These are phyloP conservation scores for Phytophthora agathidicida DNA, from an alignment of 352 stramenopile species.

Conservation along the genomic window DNA sequence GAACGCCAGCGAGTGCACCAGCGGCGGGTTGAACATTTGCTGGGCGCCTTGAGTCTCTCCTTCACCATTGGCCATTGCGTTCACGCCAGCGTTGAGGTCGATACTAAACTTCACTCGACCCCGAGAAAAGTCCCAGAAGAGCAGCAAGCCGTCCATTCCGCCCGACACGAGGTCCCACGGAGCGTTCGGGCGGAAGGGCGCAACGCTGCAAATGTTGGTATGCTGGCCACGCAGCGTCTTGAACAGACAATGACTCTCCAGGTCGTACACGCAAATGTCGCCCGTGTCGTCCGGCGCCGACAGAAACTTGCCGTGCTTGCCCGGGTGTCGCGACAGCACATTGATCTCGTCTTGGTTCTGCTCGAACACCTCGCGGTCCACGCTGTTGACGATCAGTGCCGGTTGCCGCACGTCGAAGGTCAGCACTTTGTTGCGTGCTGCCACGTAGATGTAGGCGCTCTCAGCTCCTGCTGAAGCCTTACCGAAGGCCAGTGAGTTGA, in stretches of 20 bases:
- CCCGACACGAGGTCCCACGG: slow-evolving; percentile 79
- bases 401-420: slow-evolving; percentile 74
- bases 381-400: slow-evolving; percentile 57
- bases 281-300: slow-evolving; percentile 70
- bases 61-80: slow-evolving; percentile 29
- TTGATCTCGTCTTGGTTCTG: slow-evolving; percentile 79
- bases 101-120: slow-evolving; percentile 73
- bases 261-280: slow-evolving; percentile 72
- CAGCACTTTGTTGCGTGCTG: slow-evolving; percentile 64
- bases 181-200: slow-evolving; percentile 71
- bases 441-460: slow-evolving; percentile 55
- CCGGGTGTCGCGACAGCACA: slow-evolving; percentile 49
- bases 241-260: slow-evolving; percentile 56
- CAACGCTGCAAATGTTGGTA: slow-evolving; percentile 69
- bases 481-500: slow-evolving; percentile 75
- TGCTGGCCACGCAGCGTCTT: slow-evolving; percentile 76
- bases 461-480: slow-evolving; percentile 23
- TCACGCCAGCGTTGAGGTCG: slow-evolving; percentile 63
- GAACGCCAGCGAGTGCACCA: slow-evolving; percentile 74
- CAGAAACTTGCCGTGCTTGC: slow-evolving; percentile 59
- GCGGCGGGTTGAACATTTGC: slow-evolving; percentile 79
- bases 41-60: slow-evolving; percentile 23
- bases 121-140: slow-evolving; percentile 82
- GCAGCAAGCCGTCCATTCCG: slow-evolving; percentile 67
- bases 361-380: slow-evolving; percentile 64